Evolutionary conservation across 805 yeast genomes (phyloP).

Genomic region (Lachancea fermentati): DNA sequence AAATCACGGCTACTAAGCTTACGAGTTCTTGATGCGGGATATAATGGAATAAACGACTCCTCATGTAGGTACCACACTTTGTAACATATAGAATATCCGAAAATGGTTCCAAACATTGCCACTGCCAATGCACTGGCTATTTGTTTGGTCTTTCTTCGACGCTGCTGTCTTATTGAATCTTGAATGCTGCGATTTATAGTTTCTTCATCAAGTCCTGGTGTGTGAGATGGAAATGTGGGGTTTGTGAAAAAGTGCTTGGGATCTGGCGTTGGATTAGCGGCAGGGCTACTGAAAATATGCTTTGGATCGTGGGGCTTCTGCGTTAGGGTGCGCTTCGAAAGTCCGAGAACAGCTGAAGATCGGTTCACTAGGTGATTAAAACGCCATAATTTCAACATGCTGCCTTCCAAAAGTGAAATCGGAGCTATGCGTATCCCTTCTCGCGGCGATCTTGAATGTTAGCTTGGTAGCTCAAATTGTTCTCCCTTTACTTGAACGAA

Average conservation of each 20-base stretch:
- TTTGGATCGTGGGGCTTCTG: conserved; percentile 12
- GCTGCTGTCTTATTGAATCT: conserved; percentile 18
- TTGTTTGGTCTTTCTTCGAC: conserved; percentile 15
- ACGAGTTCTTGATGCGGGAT: conserved; percentile 22
- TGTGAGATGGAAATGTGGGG: conserved; percentile 5
- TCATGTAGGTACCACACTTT: conserved; percentile 23
- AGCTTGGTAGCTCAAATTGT: background rate
- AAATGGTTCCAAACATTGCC: conserved; percentile 16
- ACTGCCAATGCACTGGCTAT: conserved; percentile 12
- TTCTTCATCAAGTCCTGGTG: background rate
- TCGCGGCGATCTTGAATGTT: background rate
- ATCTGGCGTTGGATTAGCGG: conserved; percentile 10
- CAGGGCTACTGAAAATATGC: conserved; percentile 17
- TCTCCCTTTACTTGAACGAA: background rate
- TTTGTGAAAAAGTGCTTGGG: conserved; percentile 26
- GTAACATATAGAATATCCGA: conserved; percentile 27
- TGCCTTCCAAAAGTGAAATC: background rate
- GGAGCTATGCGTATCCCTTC: background rate
- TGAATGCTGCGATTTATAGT: conserved; percentile 12
- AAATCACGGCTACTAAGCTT: conserved; percentile 21
- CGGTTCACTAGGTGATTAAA: background rate
- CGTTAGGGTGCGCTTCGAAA: background rate
- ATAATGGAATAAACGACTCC: conserved; percentile 24
- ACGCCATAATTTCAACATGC: background rate
- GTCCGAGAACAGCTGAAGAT: background rate